Percentiles rank a stretch among this genome's conserved stretches.
Evolutionary conservation across 169 alveolate species (phyloP).

Genomic region (Cytauxzoon felis): DNA sequence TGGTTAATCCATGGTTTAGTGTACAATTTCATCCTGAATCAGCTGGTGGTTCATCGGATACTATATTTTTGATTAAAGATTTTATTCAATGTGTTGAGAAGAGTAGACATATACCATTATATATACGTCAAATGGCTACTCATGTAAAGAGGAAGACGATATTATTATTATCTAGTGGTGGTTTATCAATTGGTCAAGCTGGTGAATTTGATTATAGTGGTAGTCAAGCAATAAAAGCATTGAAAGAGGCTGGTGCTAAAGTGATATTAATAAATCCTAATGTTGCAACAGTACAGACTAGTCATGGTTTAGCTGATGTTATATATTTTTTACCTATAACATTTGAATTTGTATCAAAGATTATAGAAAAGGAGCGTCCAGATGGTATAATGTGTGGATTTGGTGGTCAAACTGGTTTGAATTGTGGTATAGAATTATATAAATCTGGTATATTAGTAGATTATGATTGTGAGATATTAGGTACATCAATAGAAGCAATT

Average conservation of each 20-base stretch:
- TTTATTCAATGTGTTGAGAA: constrained; percentile 66
- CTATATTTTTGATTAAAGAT: constrained; percentile 75
- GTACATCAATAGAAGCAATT: constrained; percentile 78
- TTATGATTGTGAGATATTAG: constrained; percentile 68
- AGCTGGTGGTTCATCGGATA: constrained; percentile 84
- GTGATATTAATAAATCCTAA: constrained; percentile 85
- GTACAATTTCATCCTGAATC: constrained; percentile 86
- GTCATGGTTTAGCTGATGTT: constrained; percentile 75
- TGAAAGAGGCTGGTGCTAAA: constrained; percentile 78
- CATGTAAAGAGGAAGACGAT: constrained; percentile 65
- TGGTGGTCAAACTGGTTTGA: constrained; percentile 89
- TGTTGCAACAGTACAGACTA: constrained; percentile 87
- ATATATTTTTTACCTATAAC: constrained; percentile 85
- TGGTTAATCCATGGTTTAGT: constrained; percentile 76
- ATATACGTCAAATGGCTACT: constrained; percentile 68
- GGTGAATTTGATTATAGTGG: constrained; percentile 89
- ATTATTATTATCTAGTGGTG: constrained; percentile 77
- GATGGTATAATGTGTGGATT: constrained; percentile 84
- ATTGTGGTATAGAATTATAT: constrained; percentile 79
- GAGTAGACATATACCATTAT: constrained; percentile 59
- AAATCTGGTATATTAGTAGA: constrained; percentile 71
- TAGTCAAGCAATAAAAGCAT: constrained; percentile 83
- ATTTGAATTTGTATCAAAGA: constrained; percentile 76
- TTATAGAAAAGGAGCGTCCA: constrained; percentile 80
- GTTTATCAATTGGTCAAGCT: constrained; percentile 86